Percentiles rank a stretch among this genome's conserved stretches.
phyloP scores from a whole-genome alignment of 2,329 filamentous ascomycete species.

The Magnaporthiopsis incrustans region DNA sequence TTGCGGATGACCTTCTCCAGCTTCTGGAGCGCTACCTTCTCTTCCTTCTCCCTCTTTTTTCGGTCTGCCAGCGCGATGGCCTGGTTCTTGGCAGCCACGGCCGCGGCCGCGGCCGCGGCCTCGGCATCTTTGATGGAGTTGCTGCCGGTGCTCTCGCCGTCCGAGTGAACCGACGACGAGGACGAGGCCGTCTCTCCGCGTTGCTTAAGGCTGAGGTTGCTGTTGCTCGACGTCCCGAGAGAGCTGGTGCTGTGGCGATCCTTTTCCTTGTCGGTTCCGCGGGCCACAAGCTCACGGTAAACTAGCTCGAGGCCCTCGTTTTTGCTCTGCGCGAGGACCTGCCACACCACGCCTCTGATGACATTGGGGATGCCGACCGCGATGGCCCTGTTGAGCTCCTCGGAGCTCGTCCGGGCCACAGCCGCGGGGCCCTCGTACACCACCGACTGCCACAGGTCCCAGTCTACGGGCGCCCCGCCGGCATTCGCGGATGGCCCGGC shows the following conservation, averaged over 20 bases:
- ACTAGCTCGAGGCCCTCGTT: conserved; percentile 79
- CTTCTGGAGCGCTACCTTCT: conserved; percentile 63
- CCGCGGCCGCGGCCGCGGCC: conserved; percentile 1
- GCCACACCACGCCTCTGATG: conserved; percentile 97
- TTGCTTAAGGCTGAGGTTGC: conserved; percentile 50
- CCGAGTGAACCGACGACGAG: conserved; percentile 76
- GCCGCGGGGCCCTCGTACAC: conserved; percentile 91
- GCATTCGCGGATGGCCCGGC: conserved; percentile 63
- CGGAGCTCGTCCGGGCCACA: conserved; percentile 77
- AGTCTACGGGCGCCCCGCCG: conserved; percentile 73
- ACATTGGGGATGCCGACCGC: conserved; percentile 89
- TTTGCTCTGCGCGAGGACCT: conserved; percentile 92
- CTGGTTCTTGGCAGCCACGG: conserved; percentile 44
- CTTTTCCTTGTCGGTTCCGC: conserved; percentile 71
- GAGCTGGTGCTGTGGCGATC: conserved; percentile 49
- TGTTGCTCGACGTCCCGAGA: conserved; percentile 42
- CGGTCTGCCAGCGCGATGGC: conserved; percentile 56
- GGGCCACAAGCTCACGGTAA: conserved; percentile 73
- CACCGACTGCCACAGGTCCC: conserved; percentile 95
- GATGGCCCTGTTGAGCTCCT: conserved; percentile 85
- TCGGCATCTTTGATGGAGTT: conserved; percentile 26
- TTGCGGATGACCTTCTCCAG: conserved; percentile 88
- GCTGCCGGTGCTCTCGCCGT: conserved; percentile 26
- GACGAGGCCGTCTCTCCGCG: conserved; percentile 60
- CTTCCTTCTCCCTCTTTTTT: conserved; percentile 73